A percentile compares a stretch with the other conserved stretches of the same genome.
These are phyloP conservation scores for Actinomortierella ambigua DNA, from an alignment of 371 early-diverging fungal species.

Conservation along the genomic window DNA sequence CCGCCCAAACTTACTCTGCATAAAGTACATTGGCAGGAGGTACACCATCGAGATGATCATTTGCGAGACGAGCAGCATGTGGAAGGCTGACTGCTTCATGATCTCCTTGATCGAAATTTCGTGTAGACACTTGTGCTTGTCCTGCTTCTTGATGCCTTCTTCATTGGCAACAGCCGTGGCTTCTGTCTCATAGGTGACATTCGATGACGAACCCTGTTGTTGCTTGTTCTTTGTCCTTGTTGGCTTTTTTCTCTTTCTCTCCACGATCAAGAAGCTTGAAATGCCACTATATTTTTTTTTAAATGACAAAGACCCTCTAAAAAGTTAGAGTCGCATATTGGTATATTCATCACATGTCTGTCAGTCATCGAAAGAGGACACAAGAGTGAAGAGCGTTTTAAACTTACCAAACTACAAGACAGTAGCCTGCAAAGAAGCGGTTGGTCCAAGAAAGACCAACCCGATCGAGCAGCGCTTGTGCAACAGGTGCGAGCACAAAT, in stretches of 20 bases:
- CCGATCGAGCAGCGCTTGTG: constrained; percentile 29
- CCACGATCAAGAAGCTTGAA: constrained; percentile 14
- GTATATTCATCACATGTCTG: no score
- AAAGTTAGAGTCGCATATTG: not conserved
- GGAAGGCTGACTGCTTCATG: constrained; percentile 11
- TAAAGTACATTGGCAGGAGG: constrained; percentile 22
- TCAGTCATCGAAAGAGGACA: no score
- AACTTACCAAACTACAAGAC: constrained; percentile 32
- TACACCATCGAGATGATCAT: constrained; percentile 23
- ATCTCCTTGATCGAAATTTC: constrained; percentile 2
- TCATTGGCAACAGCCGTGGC: not conserved
- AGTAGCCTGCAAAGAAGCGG: constrained; percentile 28
- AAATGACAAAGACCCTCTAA: no score
- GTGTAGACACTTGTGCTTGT: not conserved
- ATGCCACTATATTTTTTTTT: constrained; percentile 5
- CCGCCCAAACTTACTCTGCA: constrained; percentile 17
- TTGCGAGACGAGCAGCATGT: constrained; percentile 11
- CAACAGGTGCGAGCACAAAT: constrained; percentile 44
- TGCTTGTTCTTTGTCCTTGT: not conserved
- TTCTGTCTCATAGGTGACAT: not conserved
- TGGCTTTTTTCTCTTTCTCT: not conserved
- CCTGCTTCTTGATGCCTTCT: not conserved
- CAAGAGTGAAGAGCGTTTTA: no score
- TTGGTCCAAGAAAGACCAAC: constrained; percentile 37
- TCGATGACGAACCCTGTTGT: not conserved